Evolutionary conservation across 164 flowering plant species (phyloP).

Genomic region (Akebia trifoliata): DNA sequence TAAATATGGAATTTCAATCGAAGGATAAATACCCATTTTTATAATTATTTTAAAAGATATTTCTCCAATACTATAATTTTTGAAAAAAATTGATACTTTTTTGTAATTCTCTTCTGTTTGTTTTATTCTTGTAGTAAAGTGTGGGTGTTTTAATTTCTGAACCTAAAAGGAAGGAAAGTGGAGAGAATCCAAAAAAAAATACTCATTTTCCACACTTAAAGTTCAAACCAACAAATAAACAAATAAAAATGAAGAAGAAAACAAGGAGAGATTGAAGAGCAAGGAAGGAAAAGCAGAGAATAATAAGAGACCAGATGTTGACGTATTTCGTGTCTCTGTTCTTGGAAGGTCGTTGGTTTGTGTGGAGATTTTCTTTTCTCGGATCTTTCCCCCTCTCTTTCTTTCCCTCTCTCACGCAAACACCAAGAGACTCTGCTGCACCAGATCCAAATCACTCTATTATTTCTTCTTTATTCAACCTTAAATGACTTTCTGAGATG

Average conservation of each 20-base stretch:
- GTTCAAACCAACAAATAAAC: background rate
- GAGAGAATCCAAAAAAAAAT: slow-evolving; percentile 72
- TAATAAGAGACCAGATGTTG: slow-evolving; percentile 97
- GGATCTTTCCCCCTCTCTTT: slow-evolving; percentile 98
- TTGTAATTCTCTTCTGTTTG: no score
- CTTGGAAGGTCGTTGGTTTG: slow-evolving; percentile 82
- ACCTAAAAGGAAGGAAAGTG: slow-evolving; percentile 42
- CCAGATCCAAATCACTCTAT: slow-evolving; percentile 64
- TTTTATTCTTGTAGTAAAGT: no score
- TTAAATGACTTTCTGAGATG: slow-evolving; percentile 60
- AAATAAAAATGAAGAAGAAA: slow-evolving; percentile 9
- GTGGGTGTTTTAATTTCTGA: background rate
- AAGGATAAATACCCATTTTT: no score
- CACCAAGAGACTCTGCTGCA: slow-evolving; percentile 38
- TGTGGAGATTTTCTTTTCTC: slow-evolving; percentile 85
- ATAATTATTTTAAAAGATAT: no score
- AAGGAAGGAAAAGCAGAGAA: slow-evolving; percentile 70
- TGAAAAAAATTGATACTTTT: no score
- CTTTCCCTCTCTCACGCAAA: slow-evolving; percentile 8
- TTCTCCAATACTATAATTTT: no score
- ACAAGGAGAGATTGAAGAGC: no score
- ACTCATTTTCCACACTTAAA: slow-evolving; percentile 31
- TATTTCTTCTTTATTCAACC: slow-evolving; percentile 30
- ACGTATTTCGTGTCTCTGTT: slow-evolving; percentile 97
- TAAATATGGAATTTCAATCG: no score